Base-by-base conservation (phyloP, 441 rosid genomes). In the Gossypium schwendimanii region DNA sequence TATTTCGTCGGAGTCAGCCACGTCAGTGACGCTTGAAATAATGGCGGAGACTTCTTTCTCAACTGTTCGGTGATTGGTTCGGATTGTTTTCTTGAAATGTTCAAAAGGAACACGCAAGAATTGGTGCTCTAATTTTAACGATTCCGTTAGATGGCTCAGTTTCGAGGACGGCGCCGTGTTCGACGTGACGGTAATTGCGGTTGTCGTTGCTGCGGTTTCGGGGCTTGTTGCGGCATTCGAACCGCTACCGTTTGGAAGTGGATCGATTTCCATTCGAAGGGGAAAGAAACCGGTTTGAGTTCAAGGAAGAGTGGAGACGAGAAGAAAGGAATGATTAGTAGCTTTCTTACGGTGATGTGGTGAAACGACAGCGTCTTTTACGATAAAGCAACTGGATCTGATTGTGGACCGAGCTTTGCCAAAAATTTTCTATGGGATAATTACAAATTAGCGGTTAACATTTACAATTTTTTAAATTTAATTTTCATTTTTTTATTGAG, bases 21-120 rank as follows among this genome's bases (percentile, higher is more conserved):
- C 82, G 53, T 84, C 95, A 21, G 76, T 69, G 74, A 90, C 89
- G 72, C 82, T 80, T 59, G 94, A 84, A 6, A 91, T 75, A 31
- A 94, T 87, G 49, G 93, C 75, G 10, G 91, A 80, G 10, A 91
- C 82, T 65, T 92, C 97, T 73, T 92, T 94, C 88, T 92, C 98
- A 44, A 85, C 78, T 36, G 75, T 73, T 3, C 97, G 91, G 76
- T 90, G 91, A 82, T 92, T 89, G 39, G 89, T 70, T 55, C 97
- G 94, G 82, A 90, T 92, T 82, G 90, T 87, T 82, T 92, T 94
- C 88, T 87, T 92, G 88, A 88, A 94, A 82, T 88, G 90, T 83
- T 92, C 98, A 83, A 92, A 94, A 2, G 98, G 98, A 21, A 94
- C 97, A n/a, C 98, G 88, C 75, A 90, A 84, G 75, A 92, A 85